These are phyloP conservation scores for Perilla frutescens DNA, from an alignment of 257 asterid species.

Conservation along the genomic window DNA sequence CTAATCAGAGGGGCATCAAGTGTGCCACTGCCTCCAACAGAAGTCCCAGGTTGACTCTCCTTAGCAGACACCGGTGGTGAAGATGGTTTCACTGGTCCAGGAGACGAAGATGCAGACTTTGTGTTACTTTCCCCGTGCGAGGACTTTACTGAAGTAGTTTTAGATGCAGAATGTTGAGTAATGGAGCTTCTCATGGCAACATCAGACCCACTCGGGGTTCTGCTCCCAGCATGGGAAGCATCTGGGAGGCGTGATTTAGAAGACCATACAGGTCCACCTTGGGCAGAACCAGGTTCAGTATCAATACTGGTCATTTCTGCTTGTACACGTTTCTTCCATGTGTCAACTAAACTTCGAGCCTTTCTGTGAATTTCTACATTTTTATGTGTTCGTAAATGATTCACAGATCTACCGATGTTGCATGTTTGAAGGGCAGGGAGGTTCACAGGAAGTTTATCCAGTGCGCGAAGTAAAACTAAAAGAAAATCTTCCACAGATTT, in stretches of 20 bases:
- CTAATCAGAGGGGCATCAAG: constrained; percentile 58
- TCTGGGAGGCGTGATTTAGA: constrained; percentile 80
- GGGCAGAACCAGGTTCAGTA: constrained; percentile 69
- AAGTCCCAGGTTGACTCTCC: constrained; percentile 62
- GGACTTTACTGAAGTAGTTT: constrained; percentile 58
- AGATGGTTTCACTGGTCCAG: constrained; percentile 60
- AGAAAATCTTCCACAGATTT: constrained; percentile 81
- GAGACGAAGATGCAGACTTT: constrained; percentile 72
- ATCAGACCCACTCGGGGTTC: constrained; percentile 68
- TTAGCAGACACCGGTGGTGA: constrained; percentile 62
- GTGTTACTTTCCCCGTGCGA: constrained; percentile 64
- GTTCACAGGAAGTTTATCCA: constrained; percentile 92
- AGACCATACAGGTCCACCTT: constrained; percentile 61
- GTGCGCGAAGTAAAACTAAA: constrained; percentile 83
- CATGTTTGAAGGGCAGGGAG: constrained; percentile 90
- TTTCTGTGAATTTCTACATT: constrained; percentile 82
- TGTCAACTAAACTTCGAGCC: constrained; percentile 88
- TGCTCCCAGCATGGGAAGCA: constrained; percentile 59
- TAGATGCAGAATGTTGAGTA: constrained; percentile 63
- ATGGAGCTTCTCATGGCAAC: constrained; percentile 61
- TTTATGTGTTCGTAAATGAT: constrained; percentile 84
- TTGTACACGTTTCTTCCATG: constrained; percentile 97
- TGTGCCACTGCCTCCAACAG: constrained; percentile 52
- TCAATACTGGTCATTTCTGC: constrained; percentile 88
- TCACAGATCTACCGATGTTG: constrained; percentile 94